Evolutionary conservation across 805 yeast genomes (phyloP).

Genomic region (Wickerhamiella kurtzmanii): DNA sequence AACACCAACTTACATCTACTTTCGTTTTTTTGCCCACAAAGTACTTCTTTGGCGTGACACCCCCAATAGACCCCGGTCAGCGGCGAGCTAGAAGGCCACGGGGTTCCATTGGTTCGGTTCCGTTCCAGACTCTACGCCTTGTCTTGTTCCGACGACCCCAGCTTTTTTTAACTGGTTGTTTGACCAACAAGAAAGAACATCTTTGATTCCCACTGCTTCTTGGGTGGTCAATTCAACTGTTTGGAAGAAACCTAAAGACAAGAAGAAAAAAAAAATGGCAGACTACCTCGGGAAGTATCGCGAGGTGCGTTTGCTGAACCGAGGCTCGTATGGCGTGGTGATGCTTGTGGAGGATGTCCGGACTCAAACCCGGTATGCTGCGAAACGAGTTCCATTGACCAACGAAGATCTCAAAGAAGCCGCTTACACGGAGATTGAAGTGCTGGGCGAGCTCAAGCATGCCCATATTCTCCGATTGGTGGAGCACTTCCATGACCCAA

Average conservation of each 20-base stretch:
- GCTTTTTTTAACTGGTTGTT: no score
- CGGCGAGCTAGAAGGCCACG: no score
- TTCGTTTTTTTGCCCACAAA: no score
- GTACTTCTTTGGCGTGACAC: no score
- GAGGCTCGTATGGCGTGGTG: constrained; percentile 89
- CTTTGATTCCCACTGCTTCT: no score
- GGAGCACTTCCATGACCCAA: constrained; percentile 44
- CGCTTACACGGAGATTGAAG: constrained; percentile 30
- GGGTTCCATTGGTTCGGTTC: no score
- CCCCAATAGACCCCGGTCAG: no score
- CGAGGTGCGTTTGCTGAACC: constrained; percentile 51
- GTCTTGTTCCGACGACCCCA: no score
- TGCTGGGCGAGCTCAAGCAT: constrained; percentile 63
- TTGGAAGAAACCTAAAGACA: not conserved
- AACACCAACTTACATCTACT: no score
- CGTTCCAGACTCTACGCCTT: no score
- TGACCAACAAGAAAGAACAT: no score
- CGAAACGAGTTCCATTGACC: constrained; percentile 47
- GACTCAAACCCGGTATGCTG: constrained; percentile 52
- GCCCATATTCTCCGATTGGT: constrained; percentile 67
- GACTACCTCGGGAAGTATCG: constrained; percentile 30
- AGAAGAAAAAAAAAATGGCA: not conserved
- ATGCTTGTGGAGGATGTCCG: constrained; percentile 63
- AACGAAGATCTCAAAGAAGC: constrained; percentile 8
- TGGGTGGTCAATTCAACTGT: no score